Base-by-base conservation (phyloP, 1,284 basidiomycete species). In the Fomitopsis betulina region DNA sequence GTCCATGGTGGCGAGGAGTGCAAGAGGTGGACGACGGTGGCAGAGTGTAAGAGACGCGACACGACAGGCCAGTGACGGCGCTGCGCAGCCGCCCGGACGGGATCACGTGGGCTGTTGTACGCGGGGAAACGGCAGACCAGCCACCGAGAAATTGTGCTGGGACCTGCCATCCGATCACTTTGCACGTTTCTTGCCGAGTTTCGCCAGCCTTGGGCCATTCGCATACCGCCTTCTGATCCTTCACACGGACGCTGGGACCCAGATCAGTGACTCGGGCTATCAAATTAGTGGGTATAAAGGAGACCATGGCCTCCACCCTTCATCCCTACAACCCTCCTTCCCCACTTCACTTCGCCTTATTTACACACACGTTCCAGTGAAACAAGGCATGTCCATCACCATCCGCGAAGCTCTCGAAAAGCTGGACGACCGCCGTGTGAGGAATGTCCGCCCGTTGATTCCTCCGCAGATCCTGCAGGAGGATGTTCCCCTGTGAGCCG, bases 401-500 rank as follows among this genome's bases (percentile, higher is more conserved):
- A 87, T 90, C 78, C 83, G 83, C 66, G 87, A 92, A 61, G 93
- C 92, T 40, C 83, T 93, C 63, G 74, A 83, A 55, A 82, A 89
- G 56, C 86, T 97, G 52, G 93, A 96, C 70, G 96, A 98, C 72
- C 80, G 85, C 61, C 80, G 95, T 43, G 94, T 98, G 62, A 93
- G 86, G 72, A 86, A 83, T 25, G 93, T 91, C 42, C 79, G 93
- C 47, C 94, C 94, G 35, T 76, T 96, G 59, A 94, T 97, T 62
- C 94, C 94, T 62, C 93, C 93, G 43, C 92, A 94, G 69, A 95
- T 97, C 63, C 79, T 97, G 3, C 90, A 92, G 67, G 94, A 97
- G 75, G 94, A 97, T 69, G 77, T 88, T 19, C 89, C 89, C 49
- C 75, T 93, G 84, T 87, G 72, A 55, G 82, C 43, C 39, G 17